phyloP scores from a whole-genome alignment of 1,139 yeast species.

The Geotrichum macrosporum region DNA sequence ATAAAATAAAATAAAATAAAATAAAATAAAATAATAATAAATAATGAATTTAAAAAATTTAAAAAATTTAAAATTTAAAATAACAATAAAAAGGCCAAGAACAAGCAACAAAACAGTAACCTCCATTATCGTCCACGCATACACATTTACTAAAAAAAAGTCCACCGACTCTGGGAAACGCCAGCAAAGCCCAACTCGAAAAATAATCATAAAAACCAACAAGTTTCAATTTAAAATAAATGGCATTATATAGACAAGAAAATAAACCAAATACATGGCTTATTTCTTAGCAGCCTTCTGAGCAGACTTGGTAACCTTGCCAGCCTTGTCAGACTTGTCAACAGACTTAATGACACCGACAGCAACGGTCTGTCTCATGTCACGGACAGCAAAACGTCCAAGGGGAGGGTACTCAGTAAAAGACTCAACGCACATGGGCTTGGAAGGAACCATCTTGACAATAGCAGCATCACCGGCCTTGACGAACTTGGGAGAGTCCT shows the following conservation, averaged over 20 bases:
- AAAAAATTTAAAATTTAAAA: too few species aligned
- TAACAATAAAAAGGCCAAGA: too few species aligned
- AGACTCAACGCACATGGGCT: conserved; percentile 97
- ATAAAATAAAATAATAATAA: too few species aligned
- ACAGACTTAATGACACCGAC: conserved; percentile 99
- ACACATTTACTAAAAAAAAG: too few species aligned
- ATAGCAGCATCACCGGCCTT: conserved; percentile 94
- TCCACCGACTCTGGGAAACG: too few species aligned
- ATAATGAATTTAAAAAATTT: too few species aligned
- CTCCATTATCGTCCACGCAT: too few species aligned
- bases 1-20: too few species aligned
- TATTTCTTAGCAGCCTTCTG: conserved; percentile 97
- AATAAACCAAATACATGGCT: conserved; percentile 31
- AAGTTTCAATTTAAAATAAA: too few species aligned
- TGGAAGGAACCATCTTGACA: conserved; percentile 86
- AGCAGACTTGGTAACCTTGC: conserved; percentile 99
- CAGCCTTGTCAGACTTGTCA: conserved; percentile 89
- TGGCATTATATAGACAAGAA: conserved; percentile 12
- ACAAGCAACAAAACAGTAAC: too few species aligned
- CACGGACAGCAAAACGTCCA: conserved; percentile 99
- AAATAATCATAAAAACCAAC: too few species aligned
- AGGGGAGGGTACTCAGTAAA: conserved; percentile 98
- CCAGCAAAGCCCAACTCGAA: too few species aligned
- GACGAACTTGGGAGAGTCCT: conserved; percentile 79
- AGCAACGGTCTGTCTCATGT: conserved; percentile 99